Evolutionary conservation across 352 stramenopile genomes (phyloP), one percentile per base, ranked within the genome.

Genomic region (Globisporangium alternatum): DNA sequence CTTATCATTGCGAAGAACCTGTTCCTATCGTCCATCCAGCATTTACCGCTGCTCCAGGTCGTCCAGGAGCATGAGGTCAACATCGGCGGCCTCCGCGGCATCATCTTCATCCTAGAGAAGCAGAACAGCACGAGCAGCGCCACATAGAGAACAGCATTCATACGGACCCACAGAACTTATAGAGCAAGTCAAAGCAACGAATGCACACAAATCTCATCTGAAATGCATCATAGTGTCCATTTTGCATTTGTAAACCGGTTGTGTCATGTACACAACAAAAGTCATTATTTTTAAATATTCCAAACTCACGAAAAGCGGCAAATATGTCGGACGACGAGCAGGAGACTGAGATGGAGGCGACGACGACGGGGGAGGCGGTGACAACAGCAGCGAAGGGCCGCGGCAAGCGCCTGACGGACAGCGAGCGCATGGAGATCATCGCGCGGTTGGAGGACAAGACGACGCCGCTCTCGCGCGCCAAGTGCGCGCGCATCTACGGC

Each of bases 1-100:
- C 75, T 93, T 2, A 73, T 86, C n/a, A 83, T 89, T 62, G 87
- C 84, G 58, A 91, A 91, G 69, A 93, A 93, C 61, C 72, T 89
- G 30, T 88, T 90, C 60, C 72, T 78, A 53, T 72, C 80, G 31
- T 78, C 68, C 7, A 66, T 91, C 19, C 72, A 77, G 43, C 71
- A 81, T 45, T 64, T 82, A 1, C 62, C 69, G 21, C 44, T 63
- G 31, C 73, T 88, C 52, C 65, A 56, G 0, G 59, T 90, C 15
- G 63, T 80, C 21, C 56, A 70, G 5, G 74, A 80, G 44, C 66
- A 91, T 69, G 76, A 87, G 28, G 84, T 93, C 15, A 93, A 84
- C 66, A 91, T 93, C 53, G 82, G 84, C 47, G 84, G 84, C 25
- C 59, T 93, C 22, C 70, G 75, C 31, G 76, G 80, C 41, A 66